Evolutionary conservation across 2,329 filamentous ascomycete species (phyloP), one percentile per base, ranked within the genome.

Genomic region (Fusarium tricinctum): DNA sequence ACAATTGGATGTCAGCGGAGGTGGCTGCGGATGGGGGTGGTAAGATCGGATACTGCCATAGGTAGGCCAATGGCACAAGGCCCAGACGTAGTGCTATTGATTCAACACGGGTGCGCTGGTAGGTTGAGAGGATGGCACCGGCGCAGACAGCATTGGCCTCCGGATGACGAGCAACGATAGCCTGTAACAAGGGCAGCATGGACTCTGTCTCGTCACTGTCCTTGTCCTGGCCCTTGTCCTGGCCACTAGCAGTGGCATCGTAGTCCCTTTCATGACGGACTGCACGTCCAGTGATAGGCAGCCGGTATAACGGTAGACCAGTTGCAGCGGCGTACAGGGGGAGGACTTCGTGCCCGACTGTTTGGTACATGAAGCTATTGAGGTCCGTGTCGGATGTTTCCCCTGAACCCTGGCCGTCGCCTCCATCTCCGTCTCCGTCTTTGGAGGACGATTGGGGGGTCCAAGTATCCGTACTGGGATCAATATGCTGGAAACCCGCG

Each of bases 281-380:
- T 1, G 93, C 91, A 7, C 81, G 82, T 40, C 95, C 96, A 2
- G 79, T 76, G 71, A 98, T 97, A 53, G 88, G 83, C 71, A 90
- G 88, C 20, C 96, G 90, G 79, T 96, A 97, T 3, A 99, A 84
- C 23, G 95, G 95, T 33, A 98, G 84, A 0, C 86, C 89, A 3
- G 97, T 89, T 33, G 93, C 94, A 47, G 87, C 79, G 63, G 90
- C 89, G 77, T 97, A 98, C 17, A 97, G 85, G 4, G 94, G 93
- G 58, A 98, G 91, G 19, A 97, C 83, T 59, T 89, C 86, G 79
- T 98, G 93, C 14, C 96, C 96, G 63, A 97, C 92, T 5, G 96
- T 99, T 83, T 99, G 96, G 83, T 98, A 99, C 96, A 99, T 99
- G 89, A 96, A 98, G 82, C 94, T 97, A 80, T 99, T 93, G 73